Conservation (phyloP, 169 alveolate genomes). For the Cryptosporidium canis region DNA sequence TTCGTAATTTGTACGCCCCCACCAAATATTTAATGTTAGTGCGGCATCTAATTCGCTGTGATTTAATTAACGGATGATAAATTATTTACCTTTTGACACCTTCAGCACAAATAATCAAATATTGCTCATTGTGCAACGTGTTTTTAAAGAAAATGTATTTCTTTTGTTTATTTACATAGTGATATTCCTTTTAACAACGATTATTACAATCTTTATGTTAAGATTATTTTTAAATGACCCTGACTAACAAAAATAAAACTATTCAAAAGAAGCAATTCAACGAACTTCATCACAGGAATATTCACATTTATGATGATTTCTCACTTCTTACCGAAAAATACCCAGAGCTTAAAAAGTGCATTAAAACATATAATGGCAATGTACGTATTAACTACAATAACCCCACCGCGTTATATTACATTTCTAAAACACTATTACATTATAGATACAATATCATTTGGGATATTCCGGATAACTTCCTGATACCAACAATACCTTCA, state of each 20-base stretch:
- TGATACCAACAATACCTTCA: slow-evolving; percentile 76
- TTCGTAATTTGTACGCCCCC: neutral
- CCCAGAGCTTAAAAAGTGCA: slow-evolving; percentile 30
- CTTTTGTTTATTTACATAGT: slow-evolving; percentile 29
- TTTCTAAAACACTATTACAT: slow-evolving; percentile 14
- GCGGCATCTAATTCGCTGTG: neutral
- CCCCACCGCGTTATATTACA: neutral
- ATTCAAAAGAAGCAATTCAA: neutral
- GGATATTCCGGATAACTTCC: slow-evolving; percentile 43
- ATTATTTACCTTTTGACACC: slow-evolving; percentile 6
- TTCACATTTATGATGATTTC: slow-evolving; percentile 39
- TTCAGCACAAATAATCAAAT: slow-evolving; percentile 18
- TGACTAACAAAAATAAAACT: neutral
- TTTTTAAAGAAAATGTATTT: slow-evolving; percentile 44
- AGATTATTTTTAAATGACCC: slow-evolving; percentile 3
- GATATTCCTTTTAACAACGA: slow-evolving; percentile 25
- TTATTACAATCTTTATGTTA: slow-evolving; percentile 10
- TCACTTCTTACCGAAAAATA: neutral
- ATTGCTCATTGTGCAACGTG: neutral
- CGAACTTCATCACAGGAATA: slow-evolving; percentile 16
- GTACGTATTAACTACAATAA: slow-evolving; percentile 19
- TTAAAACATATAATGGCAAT: slow-evolving; percentile 11
- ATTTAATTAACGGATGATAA: neutral
- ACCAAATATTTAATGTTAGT: neutral
- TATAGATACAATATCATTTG: slow-evolving; percentile 50